phyloP scores from a whole-genome alignment of 345 rosid genomes.

The Hypericum androsaemum region DNA sequence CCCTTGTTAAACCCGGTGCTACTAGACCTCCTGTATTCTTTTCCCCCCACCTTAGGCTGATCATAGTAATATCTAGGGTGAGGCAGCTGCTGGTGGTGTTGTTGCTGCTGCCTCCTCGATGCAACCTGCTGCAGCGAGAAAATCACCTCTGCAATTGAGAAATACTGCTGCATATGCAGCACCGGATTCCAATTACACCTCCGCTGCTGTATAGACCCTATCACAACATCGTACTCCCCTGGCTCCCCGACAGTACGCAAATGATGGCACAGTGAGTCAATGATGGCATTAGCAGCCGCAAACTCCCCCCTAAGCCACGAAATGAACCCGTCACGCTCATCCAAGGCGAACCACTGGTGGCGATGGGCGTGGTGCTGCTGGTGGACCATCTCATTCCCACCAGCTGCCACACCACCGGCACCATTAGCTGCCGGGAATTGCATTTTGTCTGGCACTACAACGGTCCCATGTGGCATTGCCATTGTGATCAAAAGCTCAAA shows the following conservation, averaged over 20 bases:
- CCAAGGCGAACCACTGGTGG: constrained; percentile 45
- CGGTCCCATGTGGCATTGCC: constrained; percentile 85
- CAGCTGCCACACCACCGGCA: constrained; percentile 9
- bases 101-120: constrained; percentile 41
- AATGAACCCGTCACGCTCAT: constrained; percentile 72
- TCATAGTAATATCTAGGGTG: constrained; percentile 27
- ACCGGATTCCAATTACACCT: constrained; percentile 68
- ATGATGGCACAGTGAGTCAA: constrained; percentile 68
- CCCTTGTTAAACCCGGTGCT: constrained; percentile 34
- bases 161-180: constrained; percentile 77
- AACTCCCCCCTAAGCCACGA: constrained; percentile 85
- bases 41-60: constrained; percentile 45
- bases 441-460: constrained; percentile 44
- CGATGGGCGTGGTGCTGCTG: constrained; percentile 31
- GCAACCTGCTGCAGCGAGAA: constrained; percentile 59
- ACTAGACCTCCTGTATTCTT: constrained; percentile 44
- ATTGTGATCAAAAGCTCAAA: constrained; percentile 17
- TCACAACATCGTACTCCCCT: constrained; percentile 55
- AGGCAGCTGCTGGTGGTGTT: constrained; percentile 15
- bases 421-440: constrained; percentile 38
- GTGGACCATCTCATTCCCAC: constrained; percentile 17
- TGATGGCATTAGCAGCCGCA: constrained; percentile 88
- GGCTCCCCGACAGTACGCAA: constrained; percentile 50
- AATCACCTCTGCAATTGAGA: constrained; percentile 45
- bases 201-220: constrained; percentile 58